These are phyloP conservation scores for Triticum dicoccoides DNA, from an alignment of 176 grass and related monocot species.

Conservation along the genomic window DNA sequence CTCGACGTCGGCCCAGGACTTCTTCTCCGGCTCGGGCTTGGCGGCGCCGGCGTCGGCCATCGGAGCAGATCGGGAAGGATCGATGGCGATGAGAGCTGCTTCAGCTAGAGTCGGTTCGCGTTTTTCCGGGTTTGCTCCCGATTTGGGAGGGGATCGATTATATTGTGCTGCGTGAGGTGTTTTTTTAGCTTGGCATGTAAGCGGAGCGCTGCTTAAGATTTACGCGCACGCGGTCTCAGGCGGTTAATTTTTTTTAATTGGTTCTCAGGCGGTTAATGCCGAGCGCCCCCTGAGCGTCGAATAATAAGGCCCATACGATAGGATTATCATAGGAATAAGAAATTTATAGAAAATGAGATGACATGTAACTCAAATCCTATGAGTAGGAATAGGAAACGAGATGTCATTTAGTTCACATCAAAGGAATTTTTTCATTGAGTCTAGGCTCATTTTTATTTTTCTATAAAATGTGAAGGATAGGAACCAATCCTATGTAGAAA, in stretches of 20 bases:
- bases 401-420: too few relatives aligned
- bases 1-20: constrained; percentile 74
- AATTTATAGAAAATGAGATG: too few relatives aligned
- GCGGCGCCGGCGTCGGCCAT: constrained; percentile 44
- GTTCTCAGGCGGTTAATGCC: neutral
- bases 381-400: too few relatives aligned
- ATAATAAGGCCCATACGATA: neutral
- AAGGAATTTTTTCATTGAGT: too few relatives aligned
- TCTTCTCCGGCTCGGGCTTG: constrained; percentile 61
- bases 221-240: neutral
- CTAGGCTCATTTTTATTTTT: too few relatives aligned
- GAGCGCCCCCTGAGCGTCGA: neutral
- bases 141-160: neutral
- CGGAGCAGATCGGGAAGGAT: constrained; percentile 26
- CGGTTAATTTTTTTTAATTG: neutral
- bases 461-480: too few relatives aligned
- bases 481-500: too few relatives aligned
- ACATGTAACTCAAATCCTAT: too few relatives aligned
- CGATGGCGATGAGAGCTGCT: neutral
- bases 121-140: neutral
- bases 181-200: constrained; percentile 28
- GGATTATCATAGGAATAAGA: too few relatives aligned
- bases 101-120: neutral
- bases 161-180: neutral
- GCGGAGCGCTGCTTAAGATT: constrained; percentile 24